Evolutionary conservation across 2,329 filamentous ascomycete genomes (phyloP).

Genomic region (Phaeoacremonium minimum): DNA sequence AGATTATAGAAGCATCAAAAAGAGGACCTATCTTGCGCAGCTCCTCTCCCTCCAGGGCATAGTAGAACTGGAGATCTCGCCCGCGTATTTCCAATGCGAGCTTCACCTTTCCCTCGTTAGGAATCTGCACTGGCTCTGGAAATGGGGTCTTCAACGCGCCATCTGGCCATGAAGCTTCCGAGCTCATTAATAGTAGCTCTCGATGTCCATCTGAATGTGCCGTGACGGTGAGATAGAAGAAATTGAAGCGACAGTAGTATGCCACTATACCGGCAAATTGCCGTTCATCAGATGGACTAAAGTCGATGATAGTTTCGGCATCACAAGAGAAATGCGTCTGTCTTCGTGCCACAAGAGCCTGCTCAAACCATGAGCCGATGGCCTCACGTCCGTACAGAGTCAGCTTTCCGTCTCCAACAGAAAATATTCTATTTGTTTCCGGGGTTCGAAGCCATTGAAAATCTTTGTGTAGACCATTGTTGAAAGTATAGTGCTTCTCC

Average conservation of each 20-base stretch:
- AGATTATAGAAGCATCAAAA: conserved; percentile 54
- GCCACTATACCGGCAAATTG: conserved; percentile 57
- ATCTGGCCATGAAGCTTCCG: conserved; percentile 51
- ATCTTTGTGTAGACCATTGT: conserved; percentile 39
- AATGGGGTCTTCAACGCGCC: conserved; percentile 40
- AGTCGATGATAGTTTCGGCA: conserved; percentile 51
- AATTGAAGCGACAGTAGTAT: conserved; percentile 62
- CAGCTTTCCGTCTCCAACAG: conserved; percentile 31
- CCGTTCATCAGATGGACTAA: conserved; percentile 51
- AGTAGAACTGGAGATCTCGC: conserved; percentile 49
- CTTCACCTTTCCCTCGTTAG: conserved; percentile 49
- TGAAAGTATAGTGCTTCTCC: conserved; percentile 42
- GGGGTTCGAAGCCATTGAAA: conserved; percentile 57
- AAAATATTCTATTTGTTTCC: conserved; percentile 49
- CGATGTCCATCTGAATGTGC: conserved; percentile 50
- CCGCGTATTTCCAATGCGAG: conserved; percentile 49
- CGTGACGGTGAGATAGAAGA: conserved; percentile 59
- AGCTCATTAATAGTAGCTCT: conserved; percentile 53
- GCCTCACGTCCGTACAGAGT: conserved; percentile 45
- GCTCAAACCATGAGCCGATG: conserved; percentile 56
- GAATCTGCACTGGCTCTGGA: conserved; percentile 39
- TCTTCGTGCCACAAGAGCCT: conserved; percentile 48
- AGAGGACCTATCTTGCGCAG: conserved; percentile 48
- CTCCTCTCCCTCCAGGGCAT: conserved; percentile 40
- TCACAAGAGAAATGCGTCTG: conserved; percentile 58